Base-by-base conservation (phyloP, 2,329 filamentous ascomycete species). In the Colletotrichum filicis region DNA sequence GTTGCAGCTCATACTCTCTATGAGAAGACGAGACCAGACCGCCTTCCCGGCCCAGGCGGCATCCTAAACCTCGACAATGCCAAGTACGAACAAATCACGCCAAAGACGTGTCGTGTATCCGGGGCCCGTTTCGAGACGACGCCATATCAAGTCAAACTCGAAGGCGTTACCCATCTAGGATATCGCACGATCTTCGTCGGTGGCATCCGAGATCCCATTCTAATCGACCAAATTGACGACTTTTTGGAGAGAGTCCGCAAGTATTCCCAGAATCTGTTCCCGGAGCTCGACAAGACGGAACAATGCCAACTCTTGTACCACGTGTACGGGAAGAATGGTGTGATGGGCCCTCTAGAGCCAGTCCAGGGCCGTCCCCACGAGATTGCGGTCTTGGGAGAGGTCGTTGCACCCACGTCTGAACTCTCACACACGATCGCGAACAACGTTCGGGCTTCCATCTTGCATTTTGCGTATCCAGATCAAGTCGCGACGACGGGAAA, bases 1-100 rank as follows among this genome's bases (percentile, higher is more conserved):
- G 87, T 90, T 0, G 87, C 87, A 1, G 86, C 88, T 0, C 88
- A 90, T 73, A 85, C 87, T 0, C 77, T 90, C 19, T 90, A 90
- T 60, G 88, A 90, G 79, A 90, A 90, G 74, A 82, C 84, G 0
- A 77, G 88, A 14, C 88, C 88, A 0, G 88, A 90, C 76, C 75
- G 86, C 1, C 76, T 89, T 1, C 73, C 79, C 6, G 88, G 88
- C 0, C 88, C 88, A 0, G 88, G 88, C 0, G 88, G 88, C 0
- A 76, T 79, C 12, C 80, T 90, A 0, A 79, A 86, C 56, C 78
- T 89, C 0, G 79, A 80, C 0, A 60, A 78, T 0, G 80, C 85
- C 2, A 81, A 75, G 4, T 89, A 88, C 71, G 80, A 85, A 71
- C 82, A 87, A 74, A 73, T 87, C 3, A 75, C 76, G 1, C 66